A percentile compares a stretch with the other conserved stretches of the same genome.
These are phyloP conservation scores for Lipomyces oligophaga DNA, from an alignment of 805 yeast genomes.

Conservation along the genomic window DNA sequence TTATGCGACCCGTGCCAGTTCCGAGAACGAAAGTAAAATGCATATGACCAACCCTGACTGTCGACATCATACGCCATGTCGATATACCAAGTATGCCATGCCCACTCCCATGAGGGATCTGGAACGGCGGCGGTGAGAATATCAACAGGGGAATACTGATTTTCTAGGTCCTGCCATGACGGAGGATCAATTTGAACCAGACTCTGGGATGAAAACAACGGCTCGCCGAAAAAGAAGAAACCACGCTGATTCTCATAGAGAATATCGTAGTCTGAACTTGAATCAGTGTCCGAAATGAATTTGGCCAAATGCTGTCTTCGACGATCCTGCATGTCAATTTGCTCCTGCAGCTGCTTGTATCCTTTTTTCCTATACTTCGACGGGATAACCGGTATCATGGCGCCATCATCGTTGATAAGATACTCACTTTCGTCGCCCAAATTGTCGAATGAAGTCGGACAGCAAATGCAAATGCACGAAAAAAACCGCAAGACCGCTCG, in stretches of 20 bases:
- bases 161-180: constrained; percentile 38
- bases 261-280: constrained; percentile 27
- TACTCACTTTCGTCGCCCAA: constrained; percentile 12
- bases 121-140: constrained; percentile 44
- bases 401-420: constrained; percentile 5
- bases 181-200: constrained; percentile 40
- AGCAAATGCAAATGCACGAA: constrained; percentile 13
- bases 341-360: constrained; percentile 8
- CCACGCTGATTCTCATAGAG: constrained; percentile 45
- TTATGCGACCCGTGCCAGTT: constrained; percentile 62
- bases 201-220: constrained; percentile 38
- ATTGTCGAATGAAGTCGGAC: constrained; percentile 4
- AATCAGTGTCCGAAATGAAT: constrained; percentile 18
- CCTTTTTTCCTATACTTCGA: constrained; percentile 4
- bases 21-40: constrained; percentile 46
- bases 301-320: not conserved
- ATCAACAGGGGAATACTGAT: constrained; percentile 36
- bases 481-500: constrained; percentile 1
- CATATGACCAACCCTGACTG: constrained; percentile 81
- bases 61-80: constrained; percentile 68
- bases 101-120: constrained; percentile 61
- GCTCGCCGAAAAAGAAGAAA: constrained; percentile 38
- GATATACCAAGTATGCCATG: constrained; percentile 69
- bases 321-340: not conserved
- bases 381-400: not conserved